Conservation (phyloP, 2,329 filamentous ascomycete species). For the Fonsecaea pedrosoi region DNA sequence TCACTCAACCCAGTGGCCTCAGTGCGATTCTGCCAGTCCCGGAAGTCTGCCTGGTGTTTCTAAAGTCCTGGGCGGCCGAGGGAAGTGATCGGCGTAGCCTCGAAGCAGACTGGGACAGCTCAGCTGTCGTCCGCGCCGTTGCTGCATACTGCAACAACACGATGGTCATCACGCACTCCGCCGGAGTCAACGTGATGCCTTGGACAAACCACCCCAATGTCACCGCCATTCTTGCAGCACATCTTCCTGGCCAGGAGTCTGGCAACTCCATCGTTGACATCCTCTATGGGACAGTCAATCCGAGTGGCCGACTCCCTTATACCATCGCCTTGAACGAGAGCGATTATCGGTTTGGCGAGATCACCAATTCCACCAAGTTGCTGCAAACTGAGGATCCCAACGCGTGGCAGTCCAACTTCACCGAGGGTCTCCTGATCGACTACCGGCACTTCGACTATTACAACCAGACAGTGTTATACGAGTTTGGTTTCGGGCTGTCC, state of each 20-base stretch:
- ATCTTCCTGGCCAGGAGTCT: slow-evolving; percentile 81
- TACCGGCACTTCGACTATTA: slow-evolving; percentile 76
- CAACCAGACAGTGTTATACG: slow-evolving; percentile 50
- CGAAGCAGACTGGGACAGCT: slow-evolving; percentile 52
- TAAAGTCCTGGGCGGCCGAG: slow-evolving; percentile 62
- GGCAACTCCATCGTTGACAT: slow-evolving; percentile 80
- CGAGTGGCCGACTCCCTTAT: slow-evolving; percentile 77
- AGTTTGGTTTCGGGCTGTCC: slow-evolving; percentile 80
- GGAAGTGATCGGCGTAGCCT: slow-evolving; percentile 52
- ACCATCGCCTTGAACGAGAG: slow-evolving; percentile 73
- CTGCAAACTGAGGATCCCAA: slow-evolving; percentile 40
- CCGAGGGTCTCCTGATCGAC: slow-evolving; percentile 82
- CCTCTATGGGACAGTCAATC: slow-evolving; percentile 82
- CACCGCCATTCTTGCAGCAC: slow-evolving; percentile 82
- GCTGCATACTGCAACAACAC: slow-evolving; percentile 59
- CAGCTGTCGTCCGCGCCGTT: slow-evolving; percentile 53
- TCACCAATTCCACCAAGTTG: slow-evolving; percentile 51
- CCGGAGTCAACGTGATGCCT: slow-evolving; percentile 49
- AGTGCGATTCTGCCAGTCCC: slow-evolving; percentile 44
- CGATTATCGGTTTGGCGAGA: slow-evolving; percentile 69
- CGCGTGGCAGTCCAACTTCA: slow-evolving; percentile 75
- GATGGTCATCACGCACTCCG: slow-evolving; percentile 56
- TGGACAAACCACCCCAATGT: slow-evolving; percentile 63
- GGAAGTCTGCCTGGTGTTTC: slow-evolving; percentile 64
- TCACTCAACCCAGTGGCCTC: slow-evolving; percentile 28